Conservation (phyloP, 2,329 filamentous ascomycete genomes). For the Zymoseptoria ardabiliae region DNA sequence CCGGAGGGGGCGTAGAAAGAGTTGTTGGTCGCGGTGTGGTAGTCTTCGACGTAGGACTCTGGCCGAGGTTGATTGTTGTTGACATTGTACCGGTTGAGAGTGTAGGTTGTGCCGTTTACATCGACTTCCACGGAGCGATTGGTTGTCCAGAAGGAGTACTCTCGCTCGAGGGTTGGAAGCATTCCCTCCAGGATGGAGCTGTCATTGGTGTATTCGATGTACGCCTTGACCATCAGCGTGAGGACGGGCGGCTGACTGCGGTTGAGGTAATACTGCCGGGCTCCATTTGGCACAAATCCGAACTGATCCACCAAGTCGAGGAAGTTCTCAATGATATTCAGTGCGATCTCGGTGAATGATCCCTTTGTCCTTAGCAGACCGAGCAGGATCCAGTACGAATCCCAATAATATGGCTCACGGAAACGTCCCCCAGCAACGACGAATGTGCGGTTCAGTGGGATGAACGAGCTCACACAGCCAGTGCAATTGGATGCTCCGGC, state of each 20-base stretch:
- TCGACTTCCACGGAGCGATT: conserved; percentile 54
- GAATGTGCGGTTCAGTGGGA: conserved; percentile 59
- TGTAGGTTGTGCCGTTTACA: conserved; percentile 40
- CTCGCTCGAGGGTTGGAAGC: conserved; percentile 54
- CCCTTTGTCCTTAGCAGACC: conserved; percentile 59
- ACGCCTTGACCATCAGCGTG: conserved; percentile 58
- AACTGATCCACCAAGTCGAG: conserved; percentile 57
- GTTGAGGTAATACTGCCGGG: conserved; percentile 61
- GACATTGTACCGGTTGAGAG: conserved; percentile 55
- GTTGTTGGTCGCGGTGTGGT: conserved; percentile 55
- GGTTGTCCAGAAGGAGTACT: conserved; percentile 55
- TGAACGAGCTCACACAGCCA: conserved; percentile 57
- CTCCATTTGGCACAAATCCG: conserved; percentile 62
- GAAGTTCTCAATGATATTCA: conserved; percentile 64
- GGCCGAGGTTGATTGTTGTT: conserved; percentile 59
- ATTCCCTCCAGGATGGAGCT: conserved; percentile 53
- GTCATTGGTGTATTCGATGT: conserved; percentile 59
- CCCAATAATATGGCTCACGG: conserved; percentile 65
- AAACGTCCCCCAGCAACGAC: conserved; percentile 66
- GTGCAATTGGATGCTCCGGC: conserved; percentile 47
- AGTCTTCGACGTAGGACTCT: conserved; percentile 61
- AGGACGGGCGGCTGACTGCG: conserved; percentile 60
- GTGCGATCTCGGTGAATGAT: conserved; percentile 54
- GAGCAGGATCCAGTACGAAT: conserved; percentile 62
- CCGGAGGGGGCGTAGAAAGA: conserved; percentile 56